Conservation (phyloP, 306 rosid species). For the Morella rubra region DNA sequence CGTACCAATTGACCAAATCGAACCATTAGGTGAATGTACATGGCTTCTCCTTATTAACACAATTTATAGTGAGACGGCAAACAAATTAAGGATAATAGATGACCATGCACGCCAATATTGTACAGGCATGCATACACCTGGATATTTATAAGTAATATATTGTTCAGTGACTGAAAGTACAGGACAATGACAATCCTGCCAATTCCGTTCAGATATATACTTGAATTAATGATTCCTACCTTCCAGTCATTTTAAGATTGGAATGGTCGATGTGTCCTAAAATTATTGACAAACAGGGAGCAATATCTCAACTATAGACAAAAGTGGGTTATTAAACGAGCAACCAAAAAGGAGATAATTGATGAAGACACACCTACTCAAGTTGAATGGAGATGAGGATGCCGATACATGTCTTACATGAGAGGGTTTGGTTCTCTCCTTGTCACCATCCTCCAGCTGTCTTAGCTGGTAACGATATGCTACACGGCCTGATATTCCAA, state of each 20-base stretch:
- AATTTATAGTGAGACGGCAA: no score
- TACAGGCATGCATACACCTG: not conserved
- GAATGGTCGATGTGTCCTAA: no score
- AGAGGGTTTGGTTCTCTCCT: conserved; percentile 8
- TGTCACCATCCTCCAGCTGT: conserved; percentile 36
- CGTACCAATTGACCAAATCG: no score
- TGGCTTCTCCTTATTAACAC: no score
- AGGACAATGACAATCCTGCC: not conserved
- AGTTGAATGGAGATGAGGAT: not conserved
- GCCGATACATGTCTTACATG: conserved; percentile 18
- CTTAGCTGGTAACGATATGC: not conserved
- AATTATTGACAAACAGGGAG: no score
- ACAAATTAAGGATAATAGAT: no score
- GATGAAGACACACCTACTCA: conserved; percentile 25
- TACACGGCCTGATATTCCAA: not conserved
- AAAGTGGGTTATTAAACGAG: no score
- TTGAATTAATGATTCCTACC: conserved; percentile 28
- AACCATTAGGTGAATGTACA: no score
- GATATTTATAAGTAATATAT: not conserved
- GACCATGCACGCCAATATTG: no score
- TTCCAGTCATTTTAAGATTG: conserved; percentile 15
- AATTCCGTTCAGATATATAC: conserved; percentile 19
- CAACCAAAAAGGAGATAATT: not conserved
- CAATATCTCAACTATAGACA: no score
- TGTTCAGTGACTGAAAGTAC: no score